Percentiles rank a stretch among this genome's conserved stretches.
Evolutionary conservation across 2,329 filamentous ascomycete genomes (phyloP).

Genomic region (Calonectria montana): DNA sequence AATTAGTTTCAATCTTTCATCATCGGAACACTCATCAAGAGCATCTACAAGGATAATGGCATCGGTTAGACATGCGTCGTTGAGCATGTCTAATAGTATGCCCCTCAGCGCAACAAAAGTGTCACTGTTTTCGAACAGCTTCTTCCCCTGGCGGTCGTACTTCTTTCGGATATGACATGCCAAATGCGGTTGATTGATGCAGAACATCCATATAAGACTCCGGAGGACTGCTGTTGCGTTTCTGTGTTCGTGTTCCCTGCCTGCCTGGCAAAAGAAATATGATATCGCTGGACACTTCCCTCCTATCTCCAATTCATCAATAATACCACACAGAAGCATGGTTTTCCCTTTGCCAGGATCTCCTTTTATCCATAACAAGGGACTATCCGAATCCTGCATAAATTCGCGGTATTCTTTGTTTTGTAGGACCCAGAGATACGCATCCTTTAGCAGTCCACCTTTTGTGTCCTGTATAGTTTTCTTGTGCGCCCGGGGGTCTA

Average conservation of each 20-base stretch:
- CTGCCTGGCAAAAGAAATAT: slow-evolving; percentile 59
- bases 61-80: slow-evolving; percentile 3
- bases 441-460: background rate
- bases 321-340: slow-evolving; percentile 49
- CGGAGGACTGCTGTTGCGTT: slow-evolving; percentile 55
- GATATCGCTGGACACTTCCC: slow-evolving; percentile 12
- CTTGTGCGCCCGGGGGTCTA: background rate
- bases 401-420: slow-evolving; percentile 41
- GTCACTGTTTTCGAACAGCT: slow-evolving; percentile 53
- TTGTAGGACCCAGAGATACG: background rate
- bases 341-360: slow-evolving; percentile 53
- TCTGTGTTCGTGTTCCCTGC: slow-evolving; percentile 48
- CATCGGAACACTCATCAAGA: background rate
- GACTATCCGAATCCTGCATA: slow-evolving; percentile 25
- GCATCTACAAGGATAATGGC: slow-evolving; percentile 30
- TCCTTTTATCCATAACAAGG: slow-evolving; percentile 49
- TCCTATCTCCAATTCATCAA: slow-evolving; percentile 32
- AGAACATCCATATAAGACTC: slow-evolving; percentile 56
- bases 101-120: slow-evolving; percentile 49
- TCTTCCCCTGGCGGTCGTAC: slow-evolving; percentile 48
- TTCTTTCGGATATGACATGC: slow-evolving; percentile 48
- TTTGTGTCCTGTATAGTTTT: slow-evolving; percentile 24
- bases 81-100: slow-evolving; percentile 54
- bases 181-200: slow-evolving; percentile 48
- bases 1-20: background rate